Evolutionary conservation across 164 flowering plant genomes (phyloP), one percentile per base, ranked within the genome.

Genomic region (Cinnamomum chago): DNA sequence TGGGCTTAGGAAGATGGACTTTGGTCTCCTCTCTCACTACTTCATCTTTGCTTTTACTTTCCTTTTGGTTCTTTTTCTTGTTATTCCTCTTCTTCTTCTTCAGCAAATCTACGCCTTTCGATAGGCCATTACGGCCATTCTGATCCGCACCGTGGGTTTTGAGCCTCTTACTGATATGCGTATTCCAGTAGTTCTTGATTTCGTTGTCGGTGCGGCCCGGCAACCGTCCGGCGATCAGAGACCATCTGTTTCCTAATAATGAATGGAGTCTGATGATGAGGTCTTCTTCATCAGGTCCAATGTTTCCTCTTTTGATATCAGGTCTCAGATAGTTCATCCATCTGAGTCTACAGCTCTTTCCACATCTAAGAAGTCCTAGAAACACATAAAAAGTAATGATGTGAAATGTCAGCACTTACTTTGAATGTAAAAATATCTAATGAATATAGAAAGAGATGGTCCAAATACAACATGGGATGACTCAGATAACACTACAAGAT

Each of bases 191-290:
- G 62, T 90, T 90, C 77, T 90, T 90, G n/a, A 89, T 88, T 85
- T 89, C 93, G 78, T 89, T 89, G 77, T 90, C 93, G 22, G 93
- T 90, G 79, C 93, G 85, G 78, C 93, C 93, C 1, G 93, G 91
- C 62, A 90, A 79, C 68, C 88, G 75, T 5, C 89, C 90, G 0
- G 93, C 90, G 7, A 90, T 90, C 18, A 90, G 80, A 60, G 94
- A 88, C 94, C 94, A 90, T 35, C 94, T 81, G 73, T 90, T 88
- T 15, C 90, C 91, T 3, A 87, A 84, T n/a, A 90, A 82, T 25
- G 82, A 68, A 62, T 90, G 93, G 64, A 90, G 76, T 74, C 89
- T 80, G 70, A 88, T 80, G 25, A 90, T 90, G 5, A 88, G 87
- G 77, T 90, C 91, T 23, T 88, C 93, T 65, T 90, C 93, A 40